phyloP scores from a whole-genome alignment of 2,329 filamentous ascomycete species.

The Pseudopyricularia cyperi region DNA sequence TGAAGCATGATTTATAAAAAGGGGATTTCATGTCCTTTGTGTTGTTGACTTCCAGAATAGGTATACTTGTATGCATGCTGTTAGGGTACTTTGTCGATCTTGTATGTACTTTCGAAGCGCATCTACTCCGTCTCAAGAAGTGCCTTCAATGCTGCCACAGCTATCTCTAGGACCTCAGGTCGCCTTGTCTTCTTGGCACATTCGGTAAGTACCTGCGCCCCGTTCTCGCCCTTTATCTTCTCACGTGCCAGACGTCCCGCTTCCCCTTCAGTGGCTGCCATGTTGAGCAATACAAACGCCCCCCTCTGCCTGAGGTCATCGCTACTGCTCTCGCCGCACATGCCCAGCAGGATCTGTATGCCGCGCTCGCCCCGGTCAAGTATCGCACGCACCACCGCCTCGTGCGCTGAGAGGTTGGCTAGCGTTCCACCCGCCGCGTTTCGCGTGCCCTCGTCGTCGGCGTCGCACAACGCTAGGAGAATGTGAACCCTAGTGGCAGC shows the following conservation, averaged over 20 bases:
- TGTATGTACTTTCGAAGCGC: too few species aligned
- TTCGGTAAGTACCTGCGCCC: constrained; percentile 54
- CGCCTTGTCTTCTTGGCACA: constrained; percentile 57
- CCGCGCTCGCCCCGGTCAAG: constrained; percentile 54
- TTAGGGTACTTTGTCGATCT: too few species aligned
- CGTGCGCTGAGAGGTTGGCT: constrained; percentile 70
- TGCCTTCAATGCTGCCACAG: constrained; percentile 60
- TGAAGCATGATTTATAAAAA: too few species aligned
- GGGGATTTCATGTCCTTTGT: too few species aligned
- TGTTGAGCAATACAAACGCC: constrained; percentile 60
- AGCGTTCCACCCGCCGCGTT: constrained; percentile 79
- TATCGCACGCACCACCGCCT: constrained; percentile 59
- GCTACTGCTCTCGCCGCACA: constrained; percentile 57
- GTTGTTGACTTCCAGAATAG: too few species aligned
- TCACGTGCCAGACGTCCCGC: constrained; percentile 47
- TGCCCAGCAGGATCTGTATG: constrained; percentile 61
- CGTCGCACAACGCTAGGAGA: constrained; percentile 75
- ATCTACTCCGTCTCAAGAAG: constrained; percentile 1
- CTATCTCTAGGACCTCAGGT: constrained; percentile 56
- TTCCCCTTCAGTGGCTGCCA: constrained; percentile 54
- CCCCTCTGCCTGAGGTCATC: constrained; percentile 61
- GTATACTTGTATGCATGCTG: too few species aligned
- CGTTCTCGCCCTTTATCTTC: constrained; percentile 48
- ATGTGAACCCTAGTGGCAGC: constrained; percentile 69
- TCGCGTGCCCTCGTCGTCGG: constrained; percentile 67